These are phyloP conservation scores for Hypoxylon lenormandii DNA, from an alignment of 495 filamentous ascomycete species.

Conservation along the genomic window DNA sequence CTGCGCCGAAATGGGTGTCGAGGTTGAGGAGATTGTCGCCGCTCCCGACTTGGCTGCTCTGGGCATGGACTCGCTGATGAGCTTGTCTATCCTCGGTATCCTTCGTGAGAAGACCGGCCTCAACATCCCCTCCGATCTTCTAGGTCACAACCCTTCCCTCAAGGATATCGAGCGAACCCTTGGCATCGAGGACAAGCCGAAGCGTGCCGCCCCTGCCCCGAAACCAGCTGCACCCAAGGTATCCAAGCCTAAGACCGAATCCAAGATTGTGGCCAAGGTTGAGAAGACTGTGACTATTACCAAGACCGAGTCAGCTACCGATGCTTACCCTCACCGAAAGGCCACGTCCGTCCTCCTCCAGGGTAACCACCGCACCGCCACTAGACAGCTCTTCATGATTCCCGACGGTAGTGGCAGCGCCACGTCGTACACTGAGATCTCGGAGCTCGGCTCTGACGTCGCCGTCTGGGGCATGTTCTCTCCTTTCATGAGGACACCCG, in stretches of 20 bases:
- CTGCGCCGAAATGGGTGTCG: constrained; percentile 74
- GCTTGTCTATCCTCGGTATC: constrained; percentile 66
- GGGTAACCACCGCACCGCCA: constrained; percentile 70
- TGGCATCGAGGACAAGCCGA: constrained; percentile 57
- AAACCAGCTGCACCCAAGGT: constrained; percentile 40
- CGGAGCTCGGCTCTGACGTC: constrained; percentile 61
- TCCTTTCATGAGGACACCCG: constrained; percentile 70
- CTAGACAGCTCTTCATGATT: constrained; percentile 75
- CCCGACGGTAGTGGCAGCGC: constrained; percentile 82
- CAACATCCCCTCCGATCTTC: constrained; percentile 61
- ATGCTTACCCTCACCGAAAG: constrained; percentile 77
- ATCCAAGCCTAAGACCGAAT: constrained; percentile 63
- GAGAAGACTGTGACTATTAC: constrained; percentile 56
- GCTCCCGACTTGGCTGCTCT: constrained; percentile 64
- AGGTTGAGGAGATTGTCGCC: constrained; percentile 70
- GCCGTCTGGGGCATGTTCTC: constrained; percentile 74
- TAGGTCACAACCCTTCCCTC: constrained; percentile 61
- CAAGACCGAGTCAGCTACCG: constrained; percentile 59
- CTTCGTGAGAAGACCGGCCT: constrained; percentile 69
- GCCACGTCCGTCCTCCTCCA: constrained; percentile 69
- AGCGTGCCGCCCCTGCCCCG: constrained; percentile 47
- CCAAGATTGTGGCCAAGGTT: constrained; percentile 51
- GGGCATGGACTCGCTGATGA: constrained; percentile 73
- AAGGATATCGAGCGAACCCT: constrained; percentile 62
- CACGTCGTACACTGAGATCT: constrained; percentile 70